Conservation (phyloP, 2,329 filamentous ascomycete genomes). For the Tolypocladium capitatum region DNA sequence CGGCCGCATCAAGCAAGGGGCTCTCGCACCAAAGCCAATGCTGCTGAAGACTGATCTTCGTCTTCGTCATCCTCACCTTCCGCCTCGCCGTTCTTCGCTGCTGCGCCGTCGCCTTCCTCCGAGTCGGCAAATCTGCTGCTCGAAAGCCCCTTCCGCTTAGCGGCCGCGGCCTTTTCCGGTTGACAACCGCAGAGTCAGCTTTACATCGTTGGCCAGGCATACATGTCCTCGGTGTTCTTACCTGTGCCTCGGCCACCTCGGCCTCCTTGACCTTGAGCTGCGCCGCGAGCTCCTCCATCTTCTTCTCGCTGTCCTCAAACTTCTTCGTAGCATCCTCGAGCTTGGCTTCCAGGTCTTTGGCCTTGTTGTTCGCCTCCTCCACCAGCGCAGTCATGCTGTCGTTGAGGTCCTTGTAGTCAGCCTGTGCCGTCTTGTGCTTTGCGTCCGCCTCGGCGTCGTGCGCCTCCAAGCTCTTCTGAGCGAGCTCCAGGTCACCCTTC, state of each 20-base stretch:
- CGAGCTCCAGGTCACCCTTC: slow-evolving; percentile 31
- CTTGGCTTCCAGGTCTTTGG: slow-evolving; percentile 36
- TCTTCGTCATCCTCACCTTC: slow-evolving; percentile 46
- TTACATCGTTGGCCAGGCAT: not conserved
- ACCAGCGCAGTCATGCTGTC: slow-evolving; percentile 47
- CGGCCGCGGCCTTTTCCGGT: slow-evolving; percentile 31
- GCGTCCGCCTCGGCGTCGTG: slow-evolving; percentile 36
- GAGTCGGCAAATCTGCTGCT: slow-evolving; percentile 39
- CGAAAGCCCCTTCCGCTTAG: slow-evolving; percentile 36
- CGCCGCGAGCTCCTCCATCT: slow-evolving; percentile 35
- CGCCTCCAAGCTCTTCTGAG: slow-evolving; percentile 40
- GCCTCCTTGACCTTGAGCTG: slow-evolving; percentile 51
- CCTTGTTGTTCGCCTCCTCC: slow-evolving; percentile 43
- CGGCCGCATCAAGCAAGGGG: slow-evolving; percentile 31
- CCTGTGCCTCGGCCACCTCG: slow-evolving; percentile 48
- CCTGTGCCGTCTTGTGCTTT: slow-evolving; percentile 39
- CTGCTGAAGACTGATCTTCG: slow-evolving; percentile 50
- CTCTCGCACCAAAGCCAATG: slow-evolving; percentile 53
- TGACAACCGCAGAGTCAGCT: not conserved
- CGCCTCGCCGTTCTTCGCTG: slow-evolving; percentile 24
- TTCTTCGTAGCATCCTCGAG: slow-evolving; percentile 31
- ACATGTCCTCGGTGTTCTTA: slow-evolving; percentile 13
- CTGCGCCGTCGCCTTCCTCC: slow-evolving; percentile 20
- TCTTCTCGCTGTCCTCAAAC: slow-evolving; percentile 33
- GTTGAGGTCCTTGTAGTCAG: slow-evolving; percentile 51